Evolutionary conservation across 116 monocot genomes (phyloP).

Genomic region (Cymodocea nodosa): DNA sequence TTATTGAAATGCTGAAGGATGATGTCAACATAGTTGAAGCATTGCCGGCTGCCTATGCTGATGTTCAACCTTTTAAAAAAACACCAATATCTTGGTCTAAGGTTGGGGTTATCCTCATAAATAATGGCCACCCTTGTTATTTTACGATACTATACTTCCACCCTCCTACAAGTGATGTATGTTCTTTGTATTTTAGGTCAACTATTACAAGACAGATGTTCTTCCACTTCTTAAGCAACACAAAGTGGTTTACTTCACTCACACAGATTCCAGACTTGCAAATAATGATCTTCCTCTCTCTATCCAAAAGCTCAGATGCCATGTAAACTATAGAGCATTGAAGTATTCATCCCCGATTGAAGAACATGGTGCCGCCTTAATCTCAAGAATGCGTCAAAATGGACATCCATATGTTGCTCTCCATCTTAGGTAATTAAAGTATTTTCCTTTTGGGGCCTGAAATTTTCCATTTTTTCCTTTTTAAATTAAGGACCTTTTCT

Average conservation of each 20-base stretch:
- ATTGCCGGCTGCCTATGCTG: conserved; percentile 40
- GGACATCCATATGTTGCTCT: conserved; percentile 58
- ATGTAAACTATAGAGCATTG: conserved; percentile 62
- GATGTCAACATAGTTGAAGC: conserved; percentile 72
- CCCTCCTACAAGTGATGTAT: neutral
- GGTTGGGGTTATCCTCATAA: conserved; percentile 15
- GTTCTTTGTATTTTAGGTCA: conserved; percentile 19
- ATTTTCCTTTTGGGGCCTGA: neutral
- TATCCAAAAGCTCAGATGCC: conserved; percentile 58
- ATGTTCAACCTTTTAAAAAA: conserved; percentile 22
- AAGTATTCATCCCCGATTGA: conserved; percentile 41
- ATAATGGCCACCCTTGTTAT: neutral
- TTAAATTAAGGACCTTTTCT: too few relatives aligned
- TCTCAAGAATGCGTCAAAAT: conserved; percentile 35
- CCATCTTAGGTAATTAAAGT: conserved; percentile 43
- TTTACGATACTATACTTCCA: too few relatives aligned
- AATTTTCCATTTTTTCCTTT: too few relatives aligned
- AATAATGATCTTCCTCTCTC: conserved; percentile 60
- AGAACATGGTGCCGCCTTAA: conserved; percentile 36
- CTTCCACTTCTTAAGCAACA: conserved; percentile 30
- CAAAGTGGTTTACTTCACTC: conserved; percentile 50
- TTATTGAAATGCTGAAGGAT: conserved; percentile 82
- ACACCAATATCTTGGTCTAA: conserved; percentile 77
- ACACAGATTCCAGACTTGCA: conserved; percentile 40
- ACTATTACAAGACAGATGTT: conserved; percentile 35